phyloP scores from a whole-genome alignment of 1,284 basidiomycete species.

The Naganishia cerealis region DNA sequence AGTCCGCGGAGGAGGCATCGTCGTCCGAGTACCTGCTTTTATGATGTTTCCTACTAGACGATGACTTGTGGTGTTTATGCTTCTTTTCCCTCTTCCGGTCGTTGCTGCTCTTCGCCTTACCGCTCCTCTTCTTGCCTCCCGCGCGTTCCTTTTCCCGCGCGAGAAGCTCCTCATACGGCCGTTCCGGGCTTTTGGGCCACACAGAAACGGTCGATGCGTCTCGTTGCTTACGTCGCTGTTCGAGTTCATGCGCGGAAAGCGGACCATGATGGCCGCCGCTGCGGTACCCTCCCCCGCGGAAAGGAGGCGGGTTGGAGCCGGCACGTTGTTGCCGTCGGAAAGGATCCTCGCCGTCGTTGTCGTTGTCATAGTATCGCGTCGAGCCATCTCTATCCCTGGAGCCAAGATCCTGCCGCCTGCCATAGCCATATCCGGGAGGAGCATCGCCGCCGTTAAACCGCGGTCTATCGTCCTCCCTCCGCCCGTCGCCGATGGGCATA shows the following conservation, averaged over 20 bases:
- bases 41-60: constrained; percentile 34
- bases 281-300: constrained; percentile 25
- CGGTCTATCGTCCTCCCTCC: too few relatives aligned
- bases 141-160: constrained; percentile 29
- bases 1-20: constrained; percentile 56
- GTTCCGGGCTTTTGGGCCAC: constrained; percentile 83
- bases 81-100: constrained; percentile 37
- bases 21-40: constrained; percentile 57
- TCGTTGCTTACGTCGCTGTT: constrained; percentile 66
- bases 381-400: constrained; percentile 37
- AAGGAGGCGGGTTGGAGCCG: constrained; percentile 16
- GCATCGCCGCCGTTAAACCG: constrained; percentile 3
- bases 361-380: constrained; percentile 21
- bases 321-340: neutral
- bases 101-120: neutral
- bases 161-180: constrained; percentile 42
- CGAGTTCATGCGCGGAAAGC: neutral
- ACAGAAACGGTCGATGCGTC: constrained; percentile 65
- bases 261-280: too few relatives aligned
- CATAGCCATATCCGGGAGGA: constrained; percentile 10
- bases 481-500: constrained; percentile 26
- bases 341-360: neutral
- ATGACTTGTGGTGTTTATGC: constrained; percentile 27
- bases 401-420: constrained; percentile 31
- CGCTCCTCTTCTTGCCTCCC: neutral